Base-by-base conservation (phyloP, 208 protist species). In the Herpetomonas tarakana region DNA sequence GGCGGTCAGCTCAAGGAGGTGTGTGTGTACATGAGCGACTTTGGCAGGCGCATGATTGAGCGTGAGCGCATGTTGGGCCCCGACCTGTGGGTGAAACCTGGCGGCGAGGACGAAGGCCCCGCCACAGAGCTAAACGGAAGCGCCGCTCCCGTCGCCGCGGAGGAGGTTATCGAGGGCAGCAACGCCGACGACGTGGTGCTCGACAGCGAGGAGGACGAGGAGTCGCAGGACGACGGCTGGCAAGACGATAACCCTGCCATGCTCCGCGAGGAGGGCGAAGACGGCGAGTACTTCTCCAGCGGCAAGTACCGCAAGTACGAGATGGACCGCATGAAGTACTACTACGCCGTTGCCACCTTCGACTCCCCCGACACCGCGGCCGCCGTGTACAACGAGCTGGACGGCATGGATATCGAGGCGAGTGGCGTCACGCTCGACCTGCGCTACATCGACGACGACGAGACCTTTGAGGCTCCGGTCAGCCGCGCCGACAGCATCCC, bases 261-360 rank as follows among this genome's bases (percentile, higher is more conserved):
- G 87, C 21, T 88, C 29, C 49, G 81, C 16, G 90, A 96, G 58
- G 68, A 83, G 50, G 79, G 79, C 50, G 91, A 91, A 21, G 77
- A 94, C 31, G 88, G 91, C 21, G 89, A 98, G 65, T 78, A 86
- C 55, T 94, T 97, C 72, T 94, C 90, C 0, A 67, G 76, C 52
- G 93, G 93, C 45, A 93, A 96, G 75, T 91, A 91, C 61, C 79
- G 93, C 44, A 69, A 81, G 65, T 98, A 98, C 80, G 94, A 98
- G 76, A 85, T 96, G 63, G 63, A 92, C 62, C 84, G 92, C 30
- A 86, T 98, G 79, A 88, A 84, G 69, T 99, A 98, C 76, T 99
- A 98, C 76, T 99, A 98, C 78, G 98, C 97, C n/a, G 83, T 99
- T 0, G 95, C 94, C 19, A 92, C 87, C 38, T 98, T 97, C 74